Conservation (phyloP, 1,284 basidiomycete genomes). For the Phellopilus nigrolimitatus region DNA sequence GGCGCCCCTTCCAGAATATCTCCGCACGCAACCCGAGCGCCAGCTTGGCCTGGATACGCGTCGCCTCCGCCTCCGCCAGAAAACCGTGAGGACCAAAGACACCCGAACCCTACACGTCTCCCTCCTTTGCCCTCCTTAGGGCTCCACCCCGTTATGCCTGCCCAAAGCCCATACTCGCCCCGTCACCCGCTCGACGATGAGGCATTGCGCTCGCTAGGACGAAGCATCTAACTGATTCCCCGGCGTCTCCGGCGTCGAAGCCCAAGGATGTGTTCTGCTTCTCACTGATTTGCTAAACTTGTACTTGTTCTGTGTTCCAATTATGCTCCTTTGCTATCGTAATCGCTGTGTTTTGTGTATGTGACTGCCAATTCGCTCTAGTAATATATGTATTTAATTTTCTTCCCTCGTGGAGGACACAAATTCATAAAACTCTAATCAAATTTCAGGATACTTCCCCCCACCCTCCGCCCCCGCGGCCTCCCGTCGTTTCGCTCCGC, state of each 20-base stretch:
- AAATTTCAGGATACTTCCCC: neutral
- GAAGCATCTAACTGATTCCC: conserved; percentile 16
- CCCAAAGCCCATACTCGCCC: conserved; percentile 25
- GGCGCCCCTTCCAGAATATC: conserved; percentile 17
- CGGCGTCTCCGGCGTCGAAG: conserved; percentile 8
- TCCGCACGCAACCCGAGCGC: conserved; percentile 7
- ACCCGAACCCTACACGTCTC: conserved; percentile 14
- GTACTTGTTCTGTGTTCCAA: neutral
- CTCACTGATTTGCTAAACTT: neutral
- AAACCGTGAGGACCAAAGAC: conserved; percentile 5
- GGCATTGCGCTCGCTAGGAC: conserved; percentile 28
- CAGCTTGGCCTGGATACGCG: conserved; percentile 3
- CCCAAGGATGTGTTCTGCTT: conserved; percentile 1
- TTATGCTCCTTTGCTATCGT: neutral
- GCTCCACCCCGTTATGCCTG: conserved; percentile 12
- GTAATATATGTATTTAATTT: too few species aligned
- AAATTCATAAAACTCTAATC: too few species aligned
- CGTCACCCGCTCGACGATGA: conserved; percentile 33
- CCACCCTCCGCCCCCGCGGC: too few species aligned
- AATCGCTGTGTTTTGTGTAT: neutral
- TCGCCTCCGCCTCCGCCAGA: conserved; percentile 2
- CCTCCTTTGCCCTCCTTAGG: conserved; percentile 14
- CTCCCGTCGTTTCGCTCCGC: too few species aligned
- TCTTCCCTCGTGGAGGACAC: too few species aligned
- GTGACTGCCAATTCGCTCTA: too few species aligned